These are phyloP conservation scores for Pyrus bretschneideri DNA, from an alignment of 306 rosid genomes.

Conservation along the genomic window DNA sequence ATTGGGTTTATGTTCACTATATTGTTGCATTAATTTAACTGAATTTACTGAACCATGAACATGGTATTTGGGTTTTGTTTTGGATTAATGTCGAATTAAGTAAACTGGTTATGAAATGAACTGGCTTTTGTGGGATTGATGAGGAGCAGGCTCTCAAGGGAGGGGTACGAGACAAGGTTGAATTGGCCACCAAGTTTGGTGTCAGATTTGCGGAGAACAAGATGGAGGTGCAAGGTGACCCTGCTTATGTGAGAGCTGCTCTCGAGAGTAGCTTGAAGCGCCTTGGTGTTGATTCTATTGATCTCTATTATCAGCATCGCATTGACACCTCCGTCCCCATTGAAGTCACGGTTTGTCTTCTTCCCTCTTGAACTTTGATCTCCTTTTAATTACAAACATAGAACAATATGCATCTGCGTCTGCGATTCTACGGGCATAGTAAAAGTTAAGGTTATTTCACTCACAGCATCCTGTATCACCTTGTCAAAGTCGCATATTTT, in stretches of 20 bases:
- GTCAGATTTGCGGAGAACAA: conserved; percentile 2
- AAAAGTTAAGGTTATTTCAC: background rate
- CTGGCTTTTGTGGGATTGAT: background rate
- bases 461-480: background rate
- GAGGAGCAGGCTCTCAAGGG: conserved; percentile 27
- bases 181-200: conserved; percentile 56
- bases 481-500: too few species aligned
- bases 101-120: background rate
- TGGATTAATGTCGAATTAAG: background rate
- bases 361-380: background rate
- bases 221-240: conserved; percentile 42
- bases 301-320: conserved; percentile 73
- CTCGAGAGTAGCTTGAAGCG: conserved; percentile 61
- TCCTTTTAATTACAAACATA: background rate
- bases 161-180: conserved; percentile 36
- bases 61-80: background rate
- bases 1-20: too few species aligned
- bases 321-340: conserved; percentile 55
- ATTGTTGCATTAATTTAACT: too few species aligned
- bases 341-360: conserved; percentile 51
- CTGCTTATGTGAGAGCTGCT: conserved; percentile 49
- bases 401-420: background rate
- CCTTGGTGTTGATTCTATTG: conserved; percentile 40
- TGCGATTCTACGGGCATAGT: background rate
- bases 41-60: background rate